Base-by-base conservation (phyloP, 441 rosid genomes). In the Theobroma grandiflorum region DNA sequence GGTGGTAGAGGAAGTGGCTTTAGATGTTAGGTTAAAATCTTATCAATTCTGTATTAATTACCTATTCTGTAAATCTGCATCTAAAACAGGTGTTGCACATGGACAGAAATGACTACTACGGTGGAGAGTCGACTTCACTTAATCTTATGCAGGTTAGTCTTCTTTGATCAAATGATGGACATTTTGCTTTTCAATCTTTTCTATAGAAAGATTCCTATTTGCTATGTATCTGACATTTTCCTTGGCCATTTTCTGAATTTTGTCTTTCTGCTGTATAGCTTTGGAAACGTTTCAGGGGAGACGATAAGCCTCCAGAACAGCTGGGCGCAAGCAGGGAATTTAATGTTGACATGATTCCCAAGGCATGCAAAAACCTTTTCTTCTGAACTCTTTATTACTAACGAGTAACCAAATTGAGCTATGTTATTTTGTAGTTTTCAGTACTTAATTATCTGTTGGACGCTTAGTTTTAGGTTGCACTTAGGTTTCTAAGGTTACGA, bases 291-390 rank as follows among this genome's bases (percentile, higher is more conserved):
- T 92, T 91, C 81, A 87, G 78, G 76, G 96, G 87, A 69, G 85
- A 83, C 63, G 94, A 88, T 35, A 79, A 78, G 64, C 88, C 93
- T 67, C 87, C 88, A 11, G 96, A 89, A 52, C 52, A 62, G 47
- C 83, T 92, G n/a, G 96, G 96, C 5, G 73, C 90, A 2, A 90
- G 90, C 88, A 86, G 85, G 75, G 91, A 91, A 42, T 92, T 84
- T 81, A 91, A 91, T 80, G 94, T 88, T 59, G 96, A 92, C 80
- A 92, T 91, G 96, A 78, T 91, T 66, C 96, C 96, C 14, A 91
- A 92, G 94, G 94, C 89, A 89, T 55, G 22, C 15, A 16, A 52
- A 4, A 62, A 20, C 40, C 42, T n/a, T 37, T 22, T 53, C n/a
- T 6, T 45, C 22, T 22, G 15, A 14, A 38, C 58, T 70, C 18